Evolutionary conservation across 192 early-diverging fungal genomes (phyloP).

Genomic region (Allomyces arbusculus): DNA sequence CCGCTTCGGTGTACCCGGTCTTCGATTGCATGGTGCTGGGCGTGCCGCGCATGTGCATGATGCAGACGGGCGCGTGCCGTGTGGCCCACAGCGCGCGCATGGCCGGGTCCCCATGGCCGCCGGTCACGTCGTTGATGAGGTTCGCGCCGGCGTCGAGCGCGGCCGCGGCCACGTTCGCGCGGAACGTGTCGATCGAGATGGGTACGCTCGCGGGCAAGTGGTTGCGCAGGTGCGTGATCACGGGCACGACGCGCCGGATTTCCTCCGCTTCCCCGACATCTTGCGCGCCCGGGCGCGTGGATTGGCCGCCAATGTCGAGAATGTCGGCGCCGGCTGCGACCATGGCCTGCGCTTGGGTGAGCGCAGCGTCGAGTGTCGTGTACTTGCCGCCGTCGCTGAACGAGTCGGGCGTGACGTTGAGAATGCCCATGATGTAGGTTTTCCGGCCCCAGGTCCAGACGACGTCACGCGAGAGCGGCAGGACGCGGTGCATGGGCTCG

Average conservation of each 20-base stretch:
- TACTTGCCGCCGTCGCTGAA: constrained; percentile 84
- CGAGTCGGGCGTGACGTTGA: constrained; percentile 92
- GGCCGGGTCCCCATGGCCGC: constrained; percentile 51
- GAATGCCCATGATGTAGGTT: constrained; percentile 85
- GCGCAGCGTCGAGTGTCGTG: constrained; percentile 37
- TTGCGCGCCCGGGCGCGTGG: constrained; percentile 68
- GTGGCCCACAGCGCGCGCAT: constrained; percentile 68
- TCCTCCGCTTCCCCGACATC: constrained; percentile 52
- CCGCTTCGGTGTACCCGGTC: constrained; percentile 52
- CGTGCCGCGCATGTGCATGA: constrained; percentile 98
- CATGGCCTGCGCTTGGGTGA: constrained; percentile 43
- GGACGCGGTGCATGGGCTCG: constrained; percentile 23
- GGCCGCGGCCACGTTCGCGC: constrained; percentile 57
- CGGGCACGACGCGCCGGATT: constrained; percentile 63
- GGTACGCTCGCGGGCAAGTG: constrained; percentile 24
- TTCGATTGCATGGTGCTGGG: constrained; percentile 63
- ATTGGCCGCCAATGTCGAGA: constrained; percentile 88
- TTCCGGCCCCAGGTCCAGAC: constrained; percentile 38
- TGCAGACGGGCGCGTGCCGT: constrained; percentile 56
- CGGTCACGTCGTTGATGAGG: constrained; percentile 87
- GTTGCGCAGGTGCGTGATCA: constrained; percentile 51
- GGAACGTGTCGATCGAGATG: constrained; percentile 87
- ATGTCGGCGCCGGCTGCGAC: constrained; percentile 62
- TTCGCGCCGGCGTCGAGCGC: constrained; percentile 81
- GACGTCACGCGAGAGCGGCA: constrained; percentile 15